phyloP scores from a whole-genome alignment of 208 protist species.

The Angomonas desouzai region DNA sequence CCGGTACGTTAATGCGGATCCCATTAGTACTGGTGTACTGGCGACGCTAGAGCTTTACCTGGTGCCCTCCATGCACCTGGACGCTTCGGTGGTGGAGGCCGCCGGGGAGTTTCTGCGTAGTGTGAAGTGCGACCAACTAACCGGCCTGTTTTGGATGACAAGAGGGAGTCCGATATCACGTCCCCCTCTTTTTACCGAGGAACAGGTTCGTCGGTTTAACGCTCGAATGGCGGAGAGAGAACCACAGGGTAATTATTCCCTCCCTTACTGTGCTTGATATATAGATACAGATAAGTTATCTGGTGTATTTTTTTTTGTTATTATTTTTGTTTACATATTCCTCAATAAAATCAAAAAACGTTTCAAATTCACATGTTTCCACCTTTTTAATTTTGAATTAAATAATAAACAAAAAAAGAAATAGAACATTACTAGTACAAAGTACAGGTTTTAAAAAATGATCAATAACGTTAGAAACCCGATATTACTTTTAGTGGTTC shows the following conservation, averaged over 20 bases:
- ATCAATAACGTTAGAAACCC: too few species aligned
- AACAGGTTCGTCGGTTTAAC: background rate
- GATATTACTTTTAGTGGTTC: background rate
- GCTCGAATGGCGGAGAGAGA: background rate
- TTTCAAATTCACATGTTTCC: too few species aligned
- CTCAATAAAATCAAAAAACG: too few species aligned
- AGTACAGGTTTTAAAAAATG: too few species aligned
- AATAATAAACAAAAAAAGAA: too few species aligned
- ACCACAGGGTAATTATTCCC: background rate
- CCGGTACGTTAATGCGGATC: constrained; percentile 1
- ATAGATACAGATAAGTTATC: too few species aligned
- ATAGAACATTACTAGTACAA: too few species aligned
- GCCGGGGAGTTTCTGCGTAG: background rate
- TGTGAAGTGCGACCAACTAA: background rate
- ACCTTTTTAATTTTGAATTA: too few species aligned
- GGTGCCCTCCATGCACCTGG: background rate
- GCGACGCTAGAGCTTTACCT: background rate
- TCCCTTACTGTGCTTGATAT: background rate
- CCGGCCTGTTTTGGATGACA: background rate
- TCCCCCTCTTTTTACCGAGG: background rate
- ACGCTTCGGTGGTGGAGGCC: background rate
- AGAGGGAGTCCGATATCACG: background rate
- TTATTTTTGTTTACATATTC: too few species aligned
- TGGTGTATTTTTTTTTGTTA: too few species aligned
- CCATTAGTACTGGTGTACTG: background rate